Base-by-base conservation (phyloP, 139 green algal species). In the Auxenochlorella pyrenoidosa region DNA sequence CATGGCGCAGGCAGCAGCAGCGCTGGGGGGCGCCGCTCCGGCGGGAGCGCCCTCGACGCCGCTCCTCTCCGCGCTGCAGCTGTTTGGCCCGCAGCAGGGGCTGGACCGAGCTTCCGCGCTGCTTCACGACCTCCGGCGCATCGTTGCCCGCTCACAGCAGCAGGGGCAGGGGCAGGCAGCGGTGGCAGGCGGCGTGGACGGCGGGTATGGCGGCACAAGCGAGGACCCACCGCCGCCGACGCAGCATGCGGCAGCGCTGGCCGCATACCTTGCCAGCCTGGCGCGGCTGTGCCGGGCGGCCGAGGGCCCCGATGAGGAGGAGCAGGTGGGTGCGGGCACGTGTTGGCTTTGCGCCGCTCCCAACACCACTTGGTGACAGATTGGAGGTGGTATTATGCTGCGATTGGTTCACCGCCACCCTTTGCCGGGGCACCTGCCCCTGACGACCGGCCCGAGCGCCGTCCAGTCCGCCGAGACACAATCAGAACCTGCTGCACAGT, bases 201-300 rank as follows among this genome's bases (percentile, higher is more conserved):
- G 65, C 81, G 19, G 81, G 13, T 30, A 12, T 44, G 21, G 1
- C 26, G n/a, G n/a, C n/a, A n/a, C 28, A 15, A 75, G 72, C 32
- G 22, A 38, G 3, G 38, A 36, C 32, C 28, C 68, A 70, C 78
- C 66, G 68, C 72, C 85, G n/a, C 32, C 59, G 40, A 86, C 41
- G 30, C 47, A 70, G 75, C 65, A 78, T 38, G 79, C 70, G 12
- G 77, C 38, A 30, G 83, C 83, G 51, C 78, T 88, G 26, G 86
- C 86, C 1, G 54, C 47, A 5, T 76, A 86, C 47, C 34, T 81
- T 26, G 65, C 82, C 82, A 79, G 82, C 82, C 66, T 86, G 43
- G 63, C 30, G 28, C 41, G 88, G 70, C 86, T 65, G 68, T 75
- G 47, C 16, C 22, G 40, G 22, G 43, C 44, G 21, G 66, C 82